phyloP scores from a whole-genome alignment of 768 basidiomycete species.

The Amanita phalloides region DNA sequence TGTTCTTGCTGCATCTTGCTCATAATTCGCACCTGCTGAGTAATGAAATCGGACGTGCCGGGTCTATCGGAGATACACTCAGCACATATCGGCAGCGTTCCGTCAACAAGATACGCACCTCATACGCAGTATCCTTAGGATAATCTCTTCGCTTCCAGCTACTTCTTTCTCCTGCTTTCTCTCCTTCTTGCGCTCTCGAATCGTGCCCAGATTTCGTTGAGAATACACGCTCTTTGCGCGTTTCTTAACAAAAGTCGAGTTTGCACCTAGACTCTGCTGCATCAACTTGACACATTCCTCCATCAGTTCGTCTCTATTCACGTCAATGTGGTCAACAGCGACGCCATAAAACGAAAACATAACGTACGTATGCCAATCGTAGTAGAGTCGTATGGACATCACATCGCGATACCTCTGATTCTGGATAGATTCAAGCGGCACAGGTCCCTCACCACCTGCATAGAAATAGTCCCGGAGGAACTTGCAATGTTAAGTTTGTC shows the following conservation, averaged over 20 bases:
- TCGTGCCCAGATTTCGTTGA: conserved; percentile 93
- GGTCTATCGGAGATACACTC: conserved; percentile 31
- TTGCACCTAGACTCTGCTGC: conserved; percentile 70
- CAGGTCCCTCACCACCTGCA: conserved; percentile 85
- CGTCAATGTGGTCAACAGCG: conserved; percentile 7
- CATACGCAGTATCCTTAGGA: conserved; percentile 93
- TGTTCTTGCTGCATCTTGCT: conserved; percentile 76
- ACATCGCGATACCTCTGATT: conserved; percentile 94
- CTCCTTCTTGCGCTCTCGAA: conserved; percentile 88
- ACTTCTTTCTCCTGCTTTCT: conserved; percentile 75
- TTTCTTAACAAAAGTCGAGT: conserved; percentile 66
- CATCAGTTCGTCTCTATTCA: conserved; percentile 65
- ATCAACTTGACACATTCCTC: conserved; percentile 95
- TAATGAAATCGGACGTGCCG: conserved; percentile 76
- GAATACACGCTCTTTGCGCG: conserved; percentile 88
- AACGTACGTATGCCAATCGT: conserved; percentile 88
- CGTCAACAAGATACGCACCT: conserved; percentile 37
- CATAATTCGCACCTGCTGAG: conserved; percentile 79
- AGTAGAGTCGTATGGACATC: conserved; percentile 83
- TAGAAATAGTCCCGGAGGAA: conserved; percentile 95
- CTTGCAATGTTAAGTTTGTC: conserved; percentile 24
- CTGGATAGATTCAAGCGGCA: conserved; percentile 77
- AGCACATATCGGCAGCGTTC: neutral
- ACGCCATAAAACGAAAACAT: neutral
- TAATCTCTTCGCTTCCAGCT: conserved; percentile 73